Base-by-base conservation (phyloP, 202 grass and related monocot species). In the Zizania palustris region DNA sequence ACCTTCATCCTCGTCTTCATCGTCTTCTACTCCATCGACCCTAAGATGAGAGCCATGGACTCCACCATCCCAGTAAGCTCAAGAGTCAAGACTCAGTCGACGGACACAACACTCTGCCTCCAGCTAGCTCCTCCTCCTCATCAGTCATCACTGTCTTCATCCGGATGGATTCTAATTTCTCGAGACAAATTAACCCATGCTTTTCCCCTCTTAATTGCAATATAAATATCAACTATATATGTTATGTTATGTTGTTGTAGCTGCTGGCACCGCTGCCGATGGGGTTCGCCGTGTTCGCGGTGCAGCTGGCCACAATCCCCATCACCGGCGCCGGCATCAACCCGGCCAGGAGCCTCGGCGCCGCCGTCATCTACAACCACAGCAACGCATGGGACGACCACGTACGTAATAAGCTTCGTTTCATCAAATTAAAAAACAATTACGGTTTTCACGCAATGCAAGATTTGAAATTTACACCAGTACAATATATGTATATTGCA, bases 261-360 rank as follows among this genome's bases (percentile, higher is more conserved):
- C 55, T 84, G n/a, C 49, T 85, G 37, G 78, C 83, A n/a, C 83
- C 87, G 49, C 73, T 85, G 50, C 83, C 83, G 15, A 85, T 89
- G 55, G 86, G 86, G 59, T 77, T 89, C 51, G 73, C 86, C 9
- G 82, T 85, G 9, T 85, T 89, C 37, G 6, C 81, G 0, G 86
- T 89, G 58, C 86, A 88, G 77, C 77, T 81, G 13, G 86, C 86
- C n/a, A 88, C 86, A 8, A 81, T 85, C 54, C 82, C 86, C 1
- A 88, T 88, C 78, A 84, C 86, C 36, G 86, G 80, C 43, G 84
- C 86, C 21, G 86, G 86, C 2, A 80, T 84, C 76, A 88, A 88
- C 56, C 86, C 86, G 0, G 86, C 81, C 16, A 84, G 86, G 70
- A 88, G 86, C 73, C 74, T 88, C 12, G 81, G 86, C 15, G 81